A percentile compares a stretch with the other conserved stretches of the same genome.
Conservation (phyloP, 805 yeast species). For the Starmerella bacillaris region DNA sequence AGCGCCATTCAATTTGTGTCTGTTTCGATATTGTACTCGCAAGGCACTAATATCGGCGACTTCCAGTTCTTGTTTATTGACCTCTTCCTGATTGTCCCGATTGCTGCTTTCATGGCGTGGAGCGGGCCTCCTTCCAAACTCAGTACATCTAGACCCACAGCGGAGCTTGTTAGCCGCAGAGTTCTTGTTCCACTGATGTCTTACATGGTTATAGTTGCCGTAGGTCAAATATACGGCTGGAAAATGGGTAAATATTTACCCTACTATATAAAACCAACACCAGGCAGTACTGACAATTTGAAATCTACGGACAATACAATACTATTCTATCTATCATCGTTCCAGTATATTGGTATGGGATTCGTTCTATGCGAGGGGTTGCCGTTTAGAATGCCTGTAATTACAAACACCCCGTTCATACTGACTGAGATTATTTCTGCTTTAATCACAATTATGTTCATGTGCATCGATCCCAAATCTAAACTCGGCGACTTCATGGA, state of each 20-base stretch:
- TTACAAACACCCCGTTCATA: slow-evolving; percentile 50
- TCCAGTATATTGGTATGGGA: slow-evolving; percentile 77
- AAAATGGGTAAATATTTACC: slow-evolving; percentile 27
- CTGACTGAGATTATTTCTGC: slow-evolving; percentile 37
- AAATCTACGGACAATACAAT: slow-evolving; percentile 80
- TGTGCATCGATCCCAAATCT: slow-evolving; percentile 33
- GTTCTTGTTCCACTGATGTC: slow-evolving; percentile 68
- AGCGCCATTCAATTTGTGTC: slow-evolving; percentile 91
- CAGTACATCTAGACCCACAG: slow-evolving; percentile 69
- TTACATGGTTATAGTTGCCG: slow-evolving; percentile 43
- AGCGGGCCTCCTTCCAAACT: slow-evolving; percentile 52
- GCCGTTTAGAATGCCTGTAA: slow-evolving; percentile 70
- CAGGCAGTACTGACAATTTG: slow-evolving; percentile 67
- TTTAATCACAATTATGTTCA: slow-evolving; percentile 34
- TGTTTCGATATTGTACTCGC: slow-evolving; percentile 63
- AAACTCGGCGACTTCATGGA: slow-evolving; percentile 56
- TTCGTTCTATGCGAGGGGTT: slow-evolving; percentile 77
- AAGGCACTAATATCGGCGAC: slow-evolving; percentile 89
- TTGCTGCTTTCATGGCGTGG: slow-evolving; percentile 96
- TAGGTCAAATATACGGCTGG: slow-evolving; percentile 62
- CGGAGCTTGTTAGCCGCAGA: slow-evolving; percentile 79
- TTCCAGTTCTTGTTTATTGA: slow-evolving; percentile 93
- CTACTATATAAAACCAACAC: slow-evolving; percentile 70
- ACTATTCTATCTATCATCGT: slow-evolving; percentile 60
- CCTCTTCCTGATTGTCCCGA: slow-evolving; percentile 71